Evolutionary conservation across 306 rosid species (phyloP), one percentile per base, ranked within the genome.

Genomic region (Fagus crenata): DNA sequence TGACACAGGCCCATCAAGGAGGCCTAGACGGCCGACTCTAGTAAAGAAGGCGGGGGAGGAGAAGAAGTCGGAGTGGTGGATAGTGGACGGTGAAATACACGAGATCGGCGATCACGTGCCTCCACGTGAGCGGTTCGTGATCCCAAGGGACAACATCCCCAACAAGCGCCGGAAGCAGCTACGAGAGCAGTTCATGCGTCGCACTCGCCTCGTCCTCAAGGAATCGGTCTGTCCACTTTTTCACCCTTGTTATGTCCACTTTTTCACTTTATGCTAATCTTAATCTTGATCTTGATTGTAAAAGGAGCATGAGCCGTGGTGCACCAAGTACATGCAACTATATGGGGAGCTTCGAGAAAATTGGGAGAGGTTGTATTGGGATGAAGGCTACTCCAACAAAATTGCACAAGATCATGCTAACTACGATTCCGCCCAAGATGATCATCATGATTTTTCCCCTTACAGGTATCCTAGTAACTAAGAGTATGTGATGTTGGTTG

Each of bases 361-460:
- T 69, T 95, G 98, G 98, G 98, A 95, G 87, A 88, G 98, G 81
- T 88, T 95, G 53, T 90, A 95, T 41, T 95, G 98, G 98, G 98
- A 95, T 12, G 98, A 92, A 88, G 97, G 97, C 18, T 95, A 85
- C 84, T 89, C 98, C 49, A 92, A 92, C 64, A 95, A 88, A 75
- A 80, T 89, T 83, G 98, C 92, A 3, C 85, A 73, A 77, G 97
- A 95, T 78, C 98, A 90, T 84, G 97, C 97, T n/a, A 92, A 95
- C 77, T 95, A 92, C 31, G 98, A 92, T 73, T 95, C 98, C 22
- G 90, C 96, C 33, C 96, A 94, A 82, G 97, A 95, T 40, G 97
- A 95, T 59, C 90, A 93, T 73, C 86, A 78, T 6, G 98, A 95
- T 86, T 95, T 95, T 88, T 85, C 92, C 33, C 98, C 97, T 0